These are phyloP conservation scores for Rhizopogon rudus DNA, from an alignment of 768 basidiomycete genomes.

Conservation along the genomic window DNA sequence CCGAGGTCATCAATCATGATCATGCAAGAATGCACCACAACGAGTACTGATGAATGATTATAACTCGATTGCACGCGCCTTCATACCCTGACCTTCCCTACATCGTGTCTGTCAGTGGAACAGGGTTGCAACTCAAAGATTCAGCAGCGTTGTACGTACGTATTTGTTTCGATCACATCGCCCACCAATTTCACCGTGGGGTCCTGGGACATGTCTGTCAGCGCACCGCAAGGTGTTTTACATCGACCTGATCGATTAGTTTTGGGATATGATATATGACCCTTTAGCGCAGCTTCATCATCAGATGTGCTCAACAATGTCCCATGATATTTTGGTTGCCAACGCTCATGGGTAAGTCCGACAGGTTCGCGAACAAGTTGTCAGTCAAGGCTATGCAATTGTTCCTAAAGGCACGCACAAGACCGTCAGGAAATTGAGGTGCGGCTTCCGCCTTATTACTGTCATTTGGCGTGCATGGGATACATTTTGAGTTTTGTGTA, in stretches of 20 bases:
- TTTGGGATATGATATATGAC: neutral
- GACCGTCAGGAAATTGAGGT: neutral
- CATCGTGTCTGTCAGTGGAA: neutral
- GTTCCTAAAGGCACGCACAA: neutral
- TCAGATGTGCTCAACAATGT: neutral
- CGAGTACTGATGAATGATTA: too few species aligned
- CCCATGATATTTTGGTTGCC: neutral
- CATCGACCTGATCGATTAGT: neutral
- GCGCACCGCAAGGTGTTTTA: neutral
- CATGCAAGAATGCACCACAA: neutral
- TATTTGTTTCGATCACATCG: too few species aligned
- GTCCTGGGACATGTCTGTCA: neutral
- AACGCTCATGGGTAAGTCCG: neutral
- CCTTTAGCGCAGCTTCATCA: neutral
- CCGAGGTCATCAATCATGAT: neutral
- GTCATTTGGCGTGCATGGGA: neutral
- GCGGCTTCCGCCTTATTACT: neutral
- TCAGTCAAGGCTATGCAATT: neutral
- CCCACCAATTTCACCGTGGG: too few species aligned
- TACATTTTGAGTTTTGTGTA: neutral
- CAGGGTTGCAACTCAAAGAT: neutral
- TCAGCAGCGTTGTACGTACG: too few species aligned
- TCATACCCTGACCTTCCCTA: neutral
- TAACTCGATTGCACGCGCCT: too few species aligned
- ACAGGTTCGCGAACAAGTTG: neutral